These are phyloP conservation scores for Pichia nanzhaoensis DNA, from an alignment of 805 yeast species.

Conservation along the genomic window DNA sequence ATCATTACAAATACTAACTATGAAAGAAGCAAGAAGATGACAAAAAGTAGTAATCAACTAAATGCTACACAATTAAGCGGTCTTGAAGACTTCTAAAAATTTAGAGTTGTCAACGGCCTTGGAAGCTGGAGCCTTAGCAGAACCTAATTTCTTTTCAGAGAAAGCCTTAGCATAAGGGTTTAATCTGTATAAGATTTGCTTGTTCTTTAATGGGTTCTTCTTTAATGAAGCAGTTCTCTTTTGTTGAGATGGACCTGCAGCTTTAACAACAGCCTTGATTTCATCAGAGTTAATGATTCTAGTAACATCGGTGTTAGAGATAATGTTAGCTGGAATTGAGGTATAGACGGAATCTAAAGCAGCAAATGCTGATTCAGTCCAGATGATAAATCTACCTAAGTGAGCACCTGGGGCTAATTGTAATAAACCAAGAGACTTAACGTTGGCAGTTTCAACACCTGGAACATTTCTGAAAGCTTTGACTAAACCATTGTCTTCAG, in stretches of 20 bases:
- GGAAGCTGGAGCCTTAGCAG: conserved; percentile 56
- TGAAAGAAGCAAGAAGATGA: no score
- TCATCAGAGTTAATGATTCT: conserved; percentile 98
- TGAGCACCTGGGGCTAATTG: conserved; percentile 99
- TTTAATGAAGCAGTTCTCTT: conserved; percentile 93
- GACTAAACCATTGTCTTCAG: conserved; percentile 94
- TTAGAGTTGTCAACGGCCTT: conserved; percentile 62
- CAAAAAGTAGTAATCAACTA: neutral
- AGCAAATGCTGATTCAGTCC: conserved; percentile 99
- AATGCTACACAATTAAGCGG: conserved; percentile 34
- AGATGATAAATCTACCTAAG: conserved; percentile 98
- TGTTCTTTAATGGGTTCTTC: conserved; percentile 99
- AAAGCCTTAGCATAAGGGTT: conserved; percentile 99
- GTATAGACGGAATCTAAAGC: conserved; percentile 97
- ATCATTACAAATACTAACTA: no score
- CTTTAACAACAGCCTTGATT: conserved; percentile 94
- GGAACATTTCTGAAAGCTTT: conserved; percentile 99
- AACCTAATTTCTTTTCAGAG: conserved; percentile 85
- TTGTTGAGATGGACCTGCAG: conserved; percentile 90
- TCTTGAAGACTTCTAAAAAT: conserved; percentile 62
- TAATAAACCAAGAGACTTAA: conserved; percentile 85
- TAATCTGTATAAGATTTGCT: conserved; percentile 94
- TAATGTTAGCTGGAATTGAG: conserved; percentile 90
- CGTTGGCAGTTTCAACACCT: conserved; percentile 97
- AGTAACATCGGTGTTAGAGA: conserved; percentile 92